phyloP scores from a whole-genome alignment of 2,329 filamentous ascomycete genomes.

The Emericellopsis cladophorae region DNA sequence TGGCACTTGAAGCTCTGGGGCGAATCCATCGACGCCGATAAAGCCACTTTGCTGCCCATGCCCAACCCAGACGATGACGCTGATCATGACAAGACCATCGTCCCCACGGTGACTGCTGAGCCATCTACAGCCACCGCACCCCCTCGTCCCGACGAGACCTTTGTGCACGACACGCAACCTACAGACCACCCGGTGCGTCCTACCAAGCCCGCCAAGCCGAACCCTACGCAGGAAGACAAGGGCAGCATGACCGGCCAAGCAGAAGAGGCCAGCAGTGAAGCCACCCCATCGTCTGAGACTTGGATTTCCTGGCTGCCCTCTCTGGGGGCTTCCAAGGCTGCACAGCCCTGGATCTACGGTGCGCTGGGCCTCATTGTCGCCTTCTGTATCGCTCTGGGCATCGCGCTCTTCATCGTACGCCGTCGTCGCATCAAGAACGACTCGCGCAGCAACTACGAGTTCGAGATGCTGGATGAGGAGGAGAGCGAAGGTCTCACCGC shows the following conservation, averaged over 20 bases:
- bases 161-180: constrained; percentile 27
- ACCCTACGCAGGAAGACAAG: constrained; percentile 13
- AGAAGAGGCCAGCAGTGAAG: constrained; percentile 16
- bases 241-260: constrained; percentile 14
- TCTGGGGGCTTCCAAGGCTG: constrained; percentile 76
- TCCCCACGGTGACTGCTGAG: constrained; percentile 16
- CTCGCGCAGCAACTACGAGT: constrained; percentile 77
- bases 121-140: constrained; percentile 52
- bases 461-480: constrained; percentile 80
- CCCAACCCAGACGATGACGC: constrained; percentile 75
- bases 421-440: constrained; percentile 64
- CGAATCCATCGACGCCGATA: constrained; percentile 64
- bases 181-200: constrained; percentile 55
- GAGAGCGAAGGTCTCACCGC: constrained; percentile 47
- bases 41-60: constrained; percentile 65
- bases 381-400: constrained; percentile 71
- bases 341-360: constrained; percentile 89
- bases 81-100: constrained; percentile 54
- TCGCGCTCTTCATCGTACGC: constrained; percentile 71
- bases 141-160: constrained; percentile 27
- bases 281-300: constrained; percentile 47
- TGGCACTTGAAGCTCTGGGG: constrained; percentile 95
- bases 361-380: constrained; percentile 70
- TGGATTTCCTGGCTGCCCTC: constrained; percentile 82
- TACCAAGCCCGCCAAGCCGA: constrained; percentile 15